Percentiles rank a stretch among this genome's conserved stretches.
Evolutionary conservation across 2,329 filamentous ascomycete species (phyloP).

Genomic region (Leptoxyphium fumago): DNA sequence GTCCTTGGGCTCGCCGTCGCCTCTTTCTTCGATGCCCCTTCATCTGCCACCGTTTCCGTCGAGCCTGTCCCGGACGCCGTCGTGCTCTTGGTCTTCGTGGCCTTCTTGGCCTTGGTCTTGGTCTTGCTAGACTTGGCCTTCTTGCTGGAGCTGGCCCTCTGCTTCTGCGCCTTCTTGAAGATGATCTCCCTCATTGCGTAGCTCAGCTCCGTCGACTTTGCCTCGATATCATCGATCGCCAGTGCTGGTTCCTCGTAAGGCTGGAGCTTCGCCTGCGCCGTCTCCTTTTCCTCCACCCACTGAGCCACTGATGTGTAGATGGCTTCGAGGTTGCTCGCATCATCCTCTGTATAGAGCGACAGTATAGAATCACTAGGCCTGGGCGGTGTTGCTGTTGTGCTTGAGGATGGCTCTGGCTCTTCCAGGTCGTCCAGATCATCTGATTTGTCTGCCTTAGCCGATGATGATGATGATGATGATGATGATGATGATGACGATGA

Average conservation of each 20-base stretch:
- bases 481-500: conserved; percentile 34
- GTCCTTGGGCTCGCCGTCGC: conserved; percentile 12
- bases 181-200: conserved; percentile 56
- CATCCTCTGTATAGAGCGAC: conserved; percentile 56
- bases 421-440: conserved; percentile 49
- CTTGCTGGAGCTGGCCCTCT: conserved; percentile 17
- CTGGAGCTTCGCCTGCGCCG: conserved; percentile 55
- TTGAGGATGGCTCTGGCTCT: conserved; percentile 42
- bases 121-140: conserved; percentile 21
- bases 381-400: conserved; percentile 24
- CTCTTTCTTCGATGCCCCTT: conserved; percentile 13
- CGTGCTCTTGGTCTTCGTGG: conserved; percentile 16
- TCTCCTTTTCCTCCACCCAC: conserved; percentile 63
- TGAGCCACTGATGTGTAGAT: conserved; percentile 46
- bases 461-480: conserved; percentile 28
- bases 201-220: conserved; percentile 55
- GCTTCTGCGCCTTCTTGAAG: conserved; percentile 46
- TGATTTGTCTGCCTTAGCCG: conserved; percentile 27
- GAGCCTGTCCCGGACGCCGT: conserved; percentile 1
- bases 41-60: conserved; percentile 6
- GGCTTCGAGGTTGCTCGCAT: conserved; percentile 51
- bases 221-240: conserved; percentile 54
- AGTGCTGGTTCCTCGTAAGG: conserved; percentile 61
- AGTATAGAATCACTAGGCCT: conserved; percentile 30
- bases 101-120: conserved; percentile 19